These are phyloP conservation scores for Stereocaulon alpinum DNA, from an alignment of 495 filamentous ascomycete species.

Conservation along the genomic window DNA sequence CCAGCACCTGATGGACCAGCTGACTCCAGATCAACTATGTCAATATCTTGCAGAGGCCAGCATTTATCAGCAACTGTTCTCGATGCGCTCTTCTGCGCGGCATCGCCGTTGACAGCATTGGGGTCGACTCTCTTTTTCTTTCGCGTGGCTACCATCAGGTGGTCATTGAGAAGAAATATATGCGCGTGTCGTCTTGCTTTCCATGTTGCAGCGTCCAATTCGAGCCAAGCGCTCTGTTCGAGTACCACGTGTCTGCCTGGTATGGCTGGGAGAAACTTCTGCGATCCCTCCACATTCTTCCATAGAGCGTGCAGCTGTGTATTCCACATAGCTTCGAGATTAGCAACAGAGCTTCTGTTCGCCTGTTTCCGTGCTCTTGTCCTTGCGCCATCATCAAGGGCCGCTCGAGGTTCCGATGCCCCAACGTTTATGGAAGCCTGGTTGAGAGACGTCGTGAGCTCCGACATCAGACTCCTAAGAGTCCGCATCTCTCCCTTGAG, in stretches of 20 bases:
- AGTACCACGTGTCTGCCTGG: slow-evolving; percentile 84
- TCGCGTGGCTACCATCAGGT: slow-evolving; percentile 77
- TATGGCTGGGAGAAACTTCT: slow-evolving; percentile 88
- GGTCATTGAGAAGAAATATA: slow-evolving; percentile 88
- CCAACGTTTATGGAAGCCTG: slow-evolving; percentile 48
- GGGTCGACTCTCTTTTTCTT: slow-evolving; percentile 82
- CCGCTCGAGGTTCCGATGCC: slow-evolving; percentile 20
- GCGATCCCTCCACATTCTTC: slow-evolving; percentile 91
- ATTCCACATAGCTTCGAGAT: slow-evolving; percentile 92
- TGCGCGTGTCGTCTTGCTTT: slow-evolving; percentile 76
- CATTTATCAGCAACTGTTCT: slow-evolving; percentile 89
- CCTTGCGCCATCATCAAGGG: slow-evolving; percentile 32
- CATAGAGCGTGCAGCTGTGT: slow-evolving; percentile 71
- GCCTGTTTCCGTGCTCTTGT: slow-evolving; percentile 35
- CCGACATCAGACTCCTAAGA: slow-evolving; percentile 76
- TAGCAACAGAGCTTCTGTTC: slow-evolving; percentile 60
- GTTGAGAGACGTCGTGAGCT: slow-evolving; percentile 69
- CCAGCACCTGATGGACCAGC: slow-evolving; percentile 44
- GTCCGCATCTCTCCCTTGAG: slow-evolving; percentile 93
- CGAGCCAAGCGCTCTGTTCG: slow-evolving; percentile 84
- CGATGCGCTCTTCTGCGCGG: slow-evolving; percentile 59
- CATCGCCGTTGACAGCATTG: slow-evolving; percentile 44
- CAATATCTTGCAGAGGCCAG: slow-evolving; percentile 88
- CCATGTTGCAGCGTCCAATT: slow-evolving; percentile 95
- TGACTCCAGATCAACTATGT: slow-evolving; percentile 76